A percentile compares a stretch with the other conserved stretches of the same genome.
phyloP scores from a whole-genome alignment of 768 basidiomycete genomes.

The Boletus bicolor region DNA sequence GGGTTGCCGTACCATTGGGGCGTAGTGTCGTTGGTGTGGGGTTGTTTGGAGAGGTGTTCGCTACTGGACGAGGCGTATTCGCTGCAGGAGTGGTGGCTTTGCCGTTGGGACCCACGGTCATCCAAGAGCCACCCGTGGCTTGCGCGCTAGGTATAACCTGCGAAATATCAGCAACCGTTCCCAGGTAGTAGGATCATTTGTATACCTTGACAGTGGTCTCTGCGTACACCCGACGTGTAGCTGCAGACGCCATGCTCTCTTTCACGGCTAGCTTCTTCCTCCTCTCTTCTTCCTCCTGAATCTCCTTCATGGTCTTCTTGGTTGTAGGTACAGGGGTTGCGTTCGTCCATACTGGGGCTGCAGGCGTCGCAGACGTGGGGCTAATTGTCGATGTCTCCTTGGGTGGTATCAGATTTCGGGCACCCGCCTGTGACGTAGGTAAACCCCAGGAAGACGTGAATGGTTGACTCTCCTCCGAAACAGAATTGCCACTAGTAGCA shows the following conservation, averaged over 20 bases:
- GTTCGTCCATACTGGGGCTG: conserved; percentile 70
- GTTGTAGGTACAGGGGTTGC: conserved; percentile 47
- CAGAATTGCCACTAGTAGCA: conserved; percentile 33
- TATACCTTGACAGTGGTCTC: conserved; percentile 74
- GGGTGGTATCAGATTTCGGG: conserved; percentile 36
- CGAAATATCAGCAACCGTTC: conserved; percentile 3
- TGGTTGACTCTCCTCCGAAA: conserved; percentile 53
- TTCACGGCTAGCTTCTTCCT: conserved; percentile 67
- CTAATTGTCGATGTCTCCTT: conserved; percentile 40
- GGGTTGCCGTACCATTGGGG: conserved; percentile 36
- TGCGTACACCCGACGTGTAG: conserved; percentile 70
- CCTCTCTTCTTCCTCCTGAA: conserved; percentile 94
- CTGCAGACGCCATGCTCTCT: conserved; percentile 54
- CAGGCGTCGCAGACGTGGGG: conserved; percentile 30
- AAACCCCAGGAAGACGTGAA: conserved; percentile 82
- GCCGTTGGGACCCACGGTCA: conserved; percentile 79
- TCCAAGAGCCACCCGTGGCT: conserved; percentile 66
- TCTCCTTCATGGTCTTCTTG: conserved; percentile 98
- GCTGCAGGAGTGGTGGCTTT: conserved; percentile 41
- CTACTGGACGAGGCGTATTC: conserved; percentile 35
- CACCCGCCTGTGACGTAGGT: conserved; percentile 76
- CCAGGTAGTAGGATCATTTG: neutral
- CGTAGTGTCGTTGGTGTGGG: conserved; percentile 35
- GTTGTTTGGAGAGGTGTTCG: conserved; percentile 27
- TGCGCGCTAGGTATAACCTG: conserved; percentile 32